Evolutionary conservation across 257 asterid species (phyloP).

Genomic region (Penstemon davidsonii): DNA sequence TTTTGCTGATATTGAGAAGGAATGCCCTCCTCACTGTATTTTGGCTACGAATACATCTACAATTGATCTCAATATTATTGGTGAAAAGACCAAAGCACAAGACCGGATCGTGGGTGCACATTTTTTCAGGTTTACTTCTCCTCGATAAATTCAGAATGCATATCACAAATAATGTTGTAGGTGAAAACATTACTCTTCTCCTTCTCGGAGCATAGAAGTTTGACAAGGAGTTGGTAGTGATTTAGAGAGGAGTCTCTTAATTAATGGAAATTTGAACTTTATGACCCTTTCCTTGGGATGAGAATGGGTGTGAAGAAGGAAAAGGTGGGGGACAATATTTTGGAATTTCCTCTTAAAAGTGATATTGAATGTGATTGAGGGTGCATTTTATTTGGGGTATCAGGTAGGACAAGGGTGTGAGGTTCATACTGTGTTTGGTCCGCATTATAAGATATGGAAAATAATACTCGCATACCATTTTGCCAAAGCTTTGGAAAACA

Average conservation of each 20-base stretch:
- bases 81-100: slow-evolving; percentile 75
- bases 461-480: too few relatives aligned
- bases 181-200: slow-evolving; percentile 1
- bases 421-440: too few relatives aligned
- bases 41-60: slow-evolving; percentile 96
- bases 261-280: neutral
- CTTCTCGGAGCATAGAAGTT: slow-evolving; percentile 13
- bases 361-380: slow-evolving; percentile 16
- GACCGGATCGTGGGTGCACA: slow-evolving; percentile 94
- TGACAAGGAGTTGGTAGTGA: slow-evolving; percentile 14
- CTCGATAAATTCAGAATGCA: slow-evolving; percentile 10
- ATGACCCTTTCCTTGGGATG: slow-evolving; percentile 1
- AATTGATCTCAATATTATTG: slow-evolving; percentile 79
- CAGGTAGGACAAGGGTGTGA: too few relatives aligned
- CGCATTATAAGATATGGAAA: too few relatives aligned
- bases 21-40: slow-evolving; percentile 87
- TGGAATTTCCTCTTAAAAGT: slow-evolving; percentile 13
- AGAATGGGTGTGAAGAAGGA: slow-evolving; percentile 11
- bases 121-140: slow-evolving; percentile 78
- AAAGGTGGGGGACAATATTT: neutral
- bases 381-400: neutral
- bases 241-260: neutral
- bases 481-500: too few relatives aligned
- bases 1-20: slow-evolving; percentile 84
- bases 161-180: slow-evolving; percentile 1